Evolutionary conservation across 2,329 filamentous ascomycete species (phyloP).

Genomic region (Fusarium proliferatum): DNA sequence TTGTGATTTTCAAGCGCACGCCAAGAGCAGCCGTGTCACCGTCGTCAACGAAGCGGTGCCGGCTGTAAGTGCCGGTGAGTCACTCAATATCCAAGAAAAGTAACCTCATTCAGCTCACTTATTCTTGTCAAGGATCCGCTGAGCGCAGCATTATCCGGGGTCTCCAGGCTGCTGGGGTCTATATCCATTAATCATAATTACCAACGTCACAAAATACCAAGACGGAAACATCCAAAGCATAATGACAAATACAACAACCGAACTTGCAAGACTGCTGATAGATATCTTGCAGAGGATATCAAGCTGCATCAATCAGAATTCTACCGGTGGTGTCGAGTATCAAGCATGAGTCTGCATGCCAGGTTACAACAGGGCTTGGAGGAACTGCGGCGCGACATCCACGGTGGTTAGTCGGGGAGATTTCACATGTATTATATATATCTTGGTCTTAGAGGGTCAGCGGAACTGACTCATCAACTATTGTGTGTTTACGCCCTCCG

Average conservation of each 20-base stretch:
- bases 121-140: neutral
- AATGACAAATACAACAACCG: neutral
- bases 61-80: constrained; percentile 12
- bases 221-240: neutral
- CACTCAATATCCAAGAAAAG: accelerated
- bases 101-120: neutral
- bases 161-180: constrained; percentile 3
- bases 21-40: constrained; percentile 28
- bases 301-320: neutral
- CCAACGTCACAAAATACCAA: neutral
- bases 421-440: neutral
- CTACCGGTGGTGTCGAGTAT: neutral
- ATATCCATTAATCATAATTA: neutral
- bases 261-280: neutral
- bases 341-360: neutral
- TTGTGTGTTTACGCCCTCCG: neutral
- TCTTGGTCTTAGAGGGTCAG: neutral
- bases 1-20: constrained; percentile 27
- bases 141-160: constrained; percentile 5
- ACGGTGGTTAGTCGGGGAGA: neutral
- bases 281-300: neutral
- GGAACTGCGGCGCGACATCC: neutral
- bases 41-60: constrained; percentile 20
- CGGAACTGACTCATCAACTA: neutral
- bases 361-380: neutral